Evolutionary conservation across 331 rosid genomes (phyloP).

Genomic region (Erythrophleum ivorense): DNA sequence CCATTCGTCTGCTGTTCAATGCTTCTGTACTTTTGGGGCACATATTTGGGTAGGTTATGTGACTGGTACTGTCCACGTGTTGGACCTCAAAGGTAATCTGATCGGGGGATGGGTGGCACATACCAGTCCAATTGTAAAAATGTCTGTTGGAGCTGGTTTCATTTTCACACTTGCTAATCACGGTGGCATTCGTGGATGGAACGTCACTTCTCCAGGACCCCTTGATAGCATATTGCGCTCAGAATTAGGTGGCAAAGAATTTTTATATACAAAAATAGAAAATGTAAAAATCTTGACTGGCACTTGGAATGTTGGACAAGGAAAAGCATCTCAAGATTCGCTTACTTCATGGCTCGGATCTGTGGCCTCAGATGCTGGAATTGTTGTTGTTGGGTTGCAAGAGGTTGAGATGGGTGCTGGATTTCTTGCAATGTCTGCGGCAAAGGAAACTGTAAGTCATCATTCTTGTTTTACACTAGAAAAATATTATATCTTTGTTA

Average conservation of each 20-base stretch:
- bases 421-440: slow-evolving; percentile 97
- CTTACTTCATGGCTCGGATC: slow-evolving; percentile 91
- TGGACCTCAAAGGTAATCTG: slow-evolving; percentile 84
- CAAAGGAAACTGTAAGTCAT: slow-evolving; percentile 91
- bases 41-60: slow-evolving; percentile 93
- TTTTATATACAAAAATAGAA: slow-evolving; percentile 78
- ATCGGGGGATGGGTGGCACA: slow-evolving; percentile 93
- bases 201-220: slow-evolving; percentile 83
- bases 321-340: slow-evolving; percentile 90
- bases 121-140: slow-evolving; percentile 70
- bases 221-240: slow-evolving; percentile 74
- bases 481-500: slow-evolving; percentile 22
- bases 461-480: slow-evolving; percentile 26
- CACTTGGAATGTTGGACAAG: slow-evolving; percentile 99
- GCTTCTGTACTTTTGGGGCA: slow-evolving; percentile 81
- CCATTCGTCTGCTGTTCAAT: slow-evolving; percentile 81
- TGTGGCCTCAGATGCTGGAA: slow-evolving; percentile 75
- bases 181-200: slow-evolving; percentile 98
- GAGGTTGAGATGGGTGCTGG: slow-evolving; percentile 99
- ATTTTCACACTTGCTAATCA: slow-evolving; percentile 84
- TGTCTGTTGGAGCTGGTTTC: slow-evolving; percentile 78
- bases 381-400: slow-evolving; percentile 96
- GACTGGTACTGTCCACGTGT: slow-evolving; percentile 76
- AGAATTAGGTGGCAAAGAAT: slow-evolving; percentile 86
- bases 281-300: slow-evolving; percentile 78